Evolutionary conservation across 1,284 basidiomycete species (phyloP).

Genomic region (Boletus sp.): DNA sequence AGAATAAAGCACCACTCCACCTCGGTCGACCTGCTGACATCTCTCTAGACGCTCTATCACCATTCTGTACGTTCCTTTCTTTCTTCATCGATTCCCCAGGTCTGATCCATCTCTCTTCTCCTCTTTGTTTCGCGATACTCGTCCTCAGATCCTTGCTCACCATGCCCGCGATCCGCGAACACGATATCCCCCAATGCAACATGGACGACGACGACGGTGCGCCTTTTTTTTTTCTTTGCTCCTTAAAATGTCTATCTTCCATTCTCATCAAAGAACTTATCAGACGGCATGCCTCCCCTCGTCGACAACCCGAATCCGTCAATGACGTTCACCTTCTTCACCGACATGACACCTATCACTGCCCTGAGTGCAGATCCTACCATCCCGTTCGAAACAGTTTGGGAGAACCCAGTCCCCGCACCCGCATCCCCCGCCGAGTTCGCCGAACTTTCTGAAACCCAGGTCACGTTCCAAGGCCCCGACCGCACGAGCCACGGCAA

Average conservation of each 20-base stretch:
- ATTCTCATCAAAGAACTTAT: constrained; percentile 15
- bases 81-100: constrained; percentile 4
- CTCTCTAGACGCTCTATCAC: constrained; percentile 28
- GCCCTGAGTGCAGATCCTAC: constrained; percentile 37
- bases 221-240: background rate
- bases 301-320: constrained; percentile 46
- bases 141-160: background rate
- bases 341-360: constrained; percentile 43
- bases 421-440: constrained; percentile 18
- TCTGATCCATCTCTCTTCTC: constrained; percentile 4
- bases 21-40: constrained; percentile 24
- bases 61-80: constrained; percentile 16
- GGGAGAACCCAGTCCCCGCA: constrained; percentile 27
- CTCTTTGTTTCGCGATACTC: no score
- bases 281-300: constrained; percentile 47
- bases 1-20: constrained; percentile 32
- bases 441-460: constrained; percentile 21
- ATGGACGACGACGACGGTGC: constrained; percentile 32
- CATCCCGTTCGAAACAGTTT: constrained; percentile 34
- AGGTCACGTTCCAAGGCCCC: constrained; percentile 13
- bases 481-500: constrained; percentile 39
- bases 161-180: constrained; percentile 29
- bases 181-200: constrained; percentile 19
- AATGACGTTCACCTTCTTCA: constrained; percentile 48
- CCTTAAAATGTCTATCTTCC: background rate